phyloP scores from a whole-genome alignment of 1,284 basidiomycete genomes.

The Rhodofomes roseus region DNA sequence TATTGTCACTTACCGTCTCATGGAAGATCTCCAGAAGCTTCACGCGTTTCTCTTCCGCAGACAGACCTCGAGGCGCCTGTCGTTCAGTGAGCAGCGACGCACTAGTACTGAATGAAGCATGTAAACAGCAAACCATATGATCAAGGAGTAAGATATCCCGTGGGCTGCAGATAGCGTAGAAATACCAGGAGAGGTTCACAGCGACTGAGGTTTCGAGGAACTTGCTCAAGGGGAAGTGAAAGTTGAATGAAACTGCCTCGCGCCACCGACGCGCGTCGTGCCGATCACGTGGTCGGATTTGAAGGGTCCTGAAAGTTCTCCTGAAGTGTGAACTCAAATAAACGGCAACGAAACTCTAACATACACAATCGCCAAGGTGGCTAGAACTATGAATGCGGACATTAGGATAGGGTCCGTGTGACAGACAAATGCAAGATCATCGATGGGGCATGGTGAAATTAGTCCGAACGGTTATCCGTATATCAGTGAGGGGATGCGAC shows the following conservation, averaged over 20 bases:
- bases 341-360: constrained; percentile 4
- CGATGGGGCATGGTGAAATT: neutral
- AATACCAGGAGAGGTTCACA: too few relatives aligned
- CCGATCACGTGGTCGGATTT: neutral
- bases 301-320: neutral
- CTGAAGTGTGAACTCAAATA: neutral
- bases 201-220: too few relatives aligned
- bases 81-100: neutral
- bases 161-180: too few relatives aligned
- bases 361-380: constrained; percentile 6
- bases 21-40: constrained; percentile 87
- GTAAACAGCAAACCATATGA: neutral
- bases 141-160: too few relatives aligned
- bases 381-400: neutral
- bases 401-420: constrained; percentile 8
- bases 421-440: constrained; percentile 2
- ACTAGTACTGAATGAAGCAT: neutral
- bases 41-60: constrained; percentile 76
- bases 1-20: constrained; percentile 58
- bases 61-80: constrained; percentile 74
- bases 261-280: neutral
- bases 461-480: constrained; percentile 7
- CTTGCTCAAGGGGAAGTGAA: too few relatives aligned
- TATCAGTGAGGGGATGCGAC: neutral
- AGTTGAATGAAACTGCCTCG: too few relatives aligned